Percentiles rank a stretch among this genome's conserved stretches.
phyloP scores from a whole-genome alignment of 179 eudicot genomes.

The Spinacia oleracea region DNA sequence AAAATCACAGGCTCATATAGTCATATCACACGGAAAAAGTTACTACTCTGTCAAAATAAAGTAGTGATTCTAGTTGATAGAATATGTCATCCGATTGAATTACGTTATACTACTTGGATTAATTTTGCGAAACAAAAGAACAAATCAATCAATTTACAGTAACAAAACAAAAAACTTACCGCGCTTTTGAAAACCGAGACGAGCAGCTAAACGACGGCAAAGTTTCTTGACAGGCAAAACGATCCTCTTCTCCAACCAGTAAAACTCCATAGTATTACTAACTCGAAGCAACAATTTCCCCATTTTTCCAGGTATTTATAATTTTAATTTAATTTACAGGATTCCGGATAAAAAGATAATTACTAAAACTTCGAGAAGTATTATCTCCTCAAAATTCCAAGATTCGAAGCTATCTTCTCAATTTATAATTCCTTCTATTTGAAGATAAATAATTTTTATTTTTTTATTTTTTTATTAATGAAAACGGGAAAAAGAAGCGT shows the following conservation, averaged over 20 bases:
- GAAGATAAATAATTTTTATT: not conserved
- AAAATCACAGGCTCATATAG: too few relatives aligned
- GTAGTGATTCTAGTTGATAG: too few relatives aligned
- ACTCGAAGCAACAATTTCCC: not conserved
- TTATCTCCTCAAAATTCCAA: not conserved
- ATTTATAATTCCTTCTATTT: not conserved
- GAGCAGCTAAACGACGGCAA: slow-evolving; percentile 32
- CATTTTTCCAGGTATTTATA: not conserved
- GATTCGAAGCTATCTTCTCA: not conserved
- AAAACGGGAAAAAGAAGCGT: not conserved
- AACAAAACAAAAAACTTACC: slow-evolving; percentile 28
- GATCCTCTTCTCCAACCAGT: slow-evolving; percentile 33
- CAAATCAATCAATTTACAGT: too few relatives aligned
- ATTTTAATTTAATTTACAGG: not conserved
- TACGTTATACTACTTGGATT: too few relatives aligned
- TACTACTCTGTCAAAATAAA: too few relatives aligned
- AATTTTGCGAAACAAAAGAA: too few relatives aligned
- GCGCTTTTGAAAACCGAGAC: slow-evolving; percentile 29
- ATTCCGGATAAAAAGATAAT: not conserved
- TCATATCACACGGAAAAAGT: too few relatives aligned
- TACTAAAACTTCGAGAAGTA: not conserved
- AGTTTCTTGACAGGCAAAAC: slow-evolving; percentile 29
- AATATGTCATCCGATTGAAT: too few relatives aligned
- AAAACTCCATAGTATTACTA: slow-evolving; percentile 23
- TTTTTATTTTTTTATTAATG: not conserved